Conservation (phyloP, 176 grass and related monocot species). For the Carex myosuroides region DNA sequence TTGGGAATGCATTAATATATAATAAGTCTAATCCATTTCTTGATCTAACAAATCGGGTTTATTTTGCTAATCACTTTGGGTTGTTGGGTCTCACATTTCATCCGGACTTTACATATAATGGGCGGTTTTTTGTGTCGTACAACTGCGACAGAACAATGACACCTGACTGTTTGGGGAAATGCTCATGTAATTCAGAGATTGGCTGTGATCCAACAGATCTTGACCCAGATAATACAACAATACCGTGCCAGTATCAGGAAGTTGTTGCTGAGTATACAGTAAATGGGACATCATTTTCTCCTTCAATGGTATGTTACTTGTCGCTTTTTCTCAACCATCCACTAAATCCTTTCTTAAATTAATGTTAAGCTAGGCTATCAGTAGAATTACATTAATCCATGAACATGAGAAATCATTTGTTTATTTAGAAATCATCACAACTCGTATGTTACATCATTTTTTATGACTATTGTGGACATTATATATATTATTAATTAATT, state of each 20-base stretch:
- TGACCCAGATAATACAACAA: constrained; percentile 30
- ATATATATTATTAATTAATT: constrained; percentile 53
- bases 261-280: constrained; percentile 40
- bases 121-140: constrained; percentile 87
- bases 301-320: constrained; percentile 23
- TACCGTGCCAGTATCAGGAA: constrained; percentile 30
- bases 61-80: constrained; percentile 52
- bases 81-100: constrained; percentile 72
- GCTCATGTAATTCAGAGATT: constrained; percentile 58
- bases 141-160: constrained; percentile 74
- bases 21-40: constrained; percentile 50
- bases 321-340: constrained; percentile 10
- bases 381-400: constrained; percentile 39
- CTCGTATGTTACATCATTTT: constrained; percentile 53
- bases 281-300: constrained; percentile 29
- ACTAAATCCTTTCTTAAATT: constrained; percentile 47
- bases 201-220: constrained; percentile 52
- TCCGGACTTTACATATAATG: constrained; percentile 51
- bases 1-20: constrained; percentile 27
- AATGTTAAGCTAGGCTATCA: constrained; percentile 41
- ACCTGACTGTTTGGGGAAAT: constrained; percentile 56
- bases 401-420: not conserved
- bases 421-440: constrained; percentile 26
- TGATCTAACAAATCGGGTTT: constrained; percentile 75
- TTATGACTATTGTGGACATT: constrained; percentile 44